These are phyloP conservation scores for Trichoderma sp. DNA, from an alignment of 2,329 filamentous ascomycete genomes.

Conservation along the genomic window DNA sequence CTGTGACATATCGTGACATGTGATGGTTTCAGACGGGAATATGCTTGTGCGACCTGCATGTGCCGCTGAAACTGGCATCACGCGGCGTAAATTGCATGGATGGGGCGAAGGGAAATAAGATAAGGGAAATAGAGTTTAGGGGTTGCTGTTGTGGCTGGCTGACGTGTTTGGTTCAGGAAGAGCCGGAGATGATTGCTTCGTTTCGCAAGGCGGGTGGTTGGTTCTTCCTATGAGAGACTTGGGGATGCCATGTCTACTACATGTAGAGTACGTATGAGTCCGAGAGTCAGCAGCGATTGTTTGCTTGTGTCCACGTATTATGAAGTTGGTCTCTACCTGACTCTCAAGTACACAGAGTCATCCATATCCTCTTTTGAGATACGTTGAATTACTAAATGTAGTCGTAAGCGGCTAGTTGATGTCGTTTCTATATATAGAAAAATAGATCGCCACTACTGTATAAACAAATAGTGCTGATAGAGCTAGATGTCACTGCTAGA, in stretches of 20 bases:
- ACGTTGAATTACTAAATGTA: not conserved
- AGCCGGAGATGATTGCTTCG: not conserved
- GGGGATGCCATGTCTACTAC: not conserved
- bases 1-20: not conserved
- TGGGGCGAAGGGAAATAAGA: not conserved
- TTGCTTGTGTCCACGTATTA: not conserved
- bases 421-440: not conserved
- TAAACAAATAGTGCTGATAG: no score
- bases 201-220: not conserved
- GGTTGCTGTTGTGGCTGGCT: not conserved
- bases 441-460: no score
- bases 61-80: not conserved
- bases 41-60: not conserved
- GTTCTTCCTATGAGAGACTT: not conserved
- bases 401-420: not conserved
- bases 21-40: not conserved
- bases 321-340: not conserved
- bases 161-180: not conserved
- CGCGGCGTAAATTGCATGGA: not conserved
- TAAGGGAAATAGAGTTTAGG: no score
- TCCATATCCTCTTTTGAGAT: not conserved
- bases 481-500: not conserved
- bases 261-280: not conserved
- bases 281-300: not conserved
- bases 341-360: no score